Evolutionary conservation across 78 protist species (phyloP).

Genomic region (Capsaspora owczarzaki): DNA sequence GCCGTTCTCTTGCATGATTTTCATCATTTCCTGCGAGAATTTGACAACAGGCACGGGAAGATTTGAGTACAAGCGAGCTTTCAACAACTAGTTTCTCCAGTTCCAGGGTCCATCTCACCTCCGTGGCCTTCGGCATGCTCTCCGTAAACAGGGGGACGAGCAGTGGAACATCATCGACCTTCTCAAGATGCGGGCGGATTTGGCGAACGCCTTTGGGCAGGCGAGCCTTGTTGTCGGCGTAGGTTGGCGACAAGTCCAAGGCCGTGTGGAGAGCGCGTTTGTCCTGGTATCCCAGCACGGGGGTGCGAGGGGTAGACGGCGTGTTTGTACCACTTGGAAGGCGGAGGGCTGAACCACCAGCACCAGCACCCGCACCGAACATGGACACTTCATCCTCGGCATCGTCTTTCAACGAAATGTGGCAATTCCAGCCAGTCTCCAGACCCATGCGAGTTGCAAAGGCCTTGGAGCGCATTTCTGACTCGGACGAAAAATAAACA

Average conservation of each 20-base stretch:
- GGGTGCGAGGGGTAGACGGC: too few species aligned
- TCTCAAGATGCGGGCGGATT: conserved; percentile 33
- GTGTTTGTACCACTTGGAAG: too few species aligned
- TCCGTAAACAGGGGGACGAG: conserved; percentile 40
- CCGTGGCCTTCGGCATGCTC: not conserved
- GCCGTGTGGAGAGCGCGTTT: too few species aligned
- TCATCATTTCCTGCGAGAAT: conserved; percentile 15
- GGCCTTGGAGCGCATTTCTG: not conserved
- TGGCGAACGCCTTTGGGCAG: not conserved
- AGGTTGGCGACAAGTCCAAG: not conserved
- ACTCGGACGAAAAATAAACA: not conserved
- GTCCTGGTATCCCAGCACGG: too few species aligned
- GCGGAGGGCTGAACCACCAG: too few species aligned
- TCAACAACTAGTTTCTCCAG: too few species aligned
- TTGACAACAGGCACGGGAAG: conserved; percentile 3
- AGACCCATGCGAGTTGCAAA: conserved; percentile 35
- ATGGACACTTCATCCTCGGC: not conserved
- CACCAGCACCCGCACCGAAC: too few species aligned
- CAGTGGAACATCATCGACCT: conserved; percentile 45
- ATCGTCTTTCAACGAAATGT: conserved; percentile 10
- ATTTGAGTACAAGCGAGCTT: too few species aligned
- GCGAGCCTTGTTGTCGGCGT: not conserved
- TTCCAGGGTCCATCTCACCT: too few species aligned
- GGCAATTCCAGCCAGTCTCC: conserved; percentile 42
- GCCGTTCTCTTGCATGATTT: conserved; percentile 37